Evolutionary conservation across 2,329 filamentous ascomycete genomes (phyloP), one percentile per base, ranked within the genome.

Genomic region (Coniella lustricola): DNA sequence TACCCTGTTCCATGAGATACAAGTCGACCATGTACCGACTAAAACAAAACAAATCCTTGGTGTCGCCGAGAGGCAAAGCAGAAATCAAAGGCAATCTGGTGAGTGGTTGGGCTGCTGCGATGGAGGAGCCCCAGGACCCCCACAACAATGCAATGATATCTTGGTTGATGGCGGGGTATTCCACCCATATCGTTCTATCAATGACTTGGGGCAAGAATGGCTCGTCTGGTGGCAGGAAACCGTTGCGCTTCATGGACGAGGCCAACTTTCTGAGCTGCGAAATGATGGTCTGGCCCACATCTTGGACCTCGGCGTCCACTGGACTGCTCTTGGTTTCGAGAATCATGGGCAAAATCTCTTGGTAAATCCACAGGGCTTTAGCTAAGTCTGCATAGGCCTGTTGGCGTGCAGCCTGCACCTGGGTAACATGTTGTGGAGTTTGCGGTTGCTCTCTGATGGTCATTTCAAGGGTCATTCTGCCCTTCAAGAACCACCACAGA

Each of bases 401-500:
- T 50, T 86, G 82, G 55, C 76, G 72, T 53, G 78, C 64, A 54
- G 76, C 69, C 54, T 79, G 71, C 54, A 72, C 75, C 57, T 75
- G 68, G 60, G 74, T 70, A 55, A 79, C 70, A 8, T 67, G 70
- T 52, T 81, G 75, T 4, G 76, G 71, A 36, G 67, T 72, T 32
- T 71, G 67, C 25, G 82, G 75, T 7, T 79, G 76, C 45, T 80
- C 82, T 52, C 87, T 77, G 40, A 94, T 82, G 34, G 84, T 73
- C 12, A 69, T 66, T 63, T 95, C 90, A 44, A 95, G 73, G 9
- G 82, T 81, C 59, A 83, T 79, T 53, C 90, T 82, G 17, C 90
- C 90, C 56, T 81, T 85, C 39, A 95, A 62, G 60, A 95, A 94
- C 90, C 90, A 96, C 90, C 90, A 96, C 1, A 87, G 71, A 3